These are phyloP conservation scores for Alternaria tenuissima DNA, from an alignment of 2,329 filamentous ascomycete genomes.

Conservation along the genomic window DNA sequence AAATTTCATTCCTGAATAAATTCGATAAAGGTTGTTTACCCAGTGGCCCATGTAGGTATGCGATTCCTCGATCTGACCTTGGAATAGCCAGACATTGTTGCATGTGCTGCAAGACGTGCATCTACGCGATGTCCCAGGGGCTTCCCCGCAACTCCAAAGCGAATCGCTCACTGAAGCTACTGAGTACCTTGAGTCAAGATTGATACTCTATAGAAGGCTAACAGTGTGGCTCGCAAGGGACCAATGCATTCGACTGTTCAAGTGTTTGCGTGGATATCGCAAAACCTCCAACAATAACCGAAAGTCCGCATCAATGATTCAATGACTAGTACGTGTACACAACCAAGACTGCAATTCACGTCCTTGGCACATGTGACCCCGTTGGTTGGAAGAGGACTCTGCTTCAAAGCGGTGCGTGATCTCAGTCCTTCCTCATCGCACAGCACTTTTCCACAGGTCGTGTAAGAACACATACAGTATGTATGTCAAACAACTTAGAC, in stretches of 20 bases:
- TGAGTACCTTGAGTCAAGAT: not conserved
- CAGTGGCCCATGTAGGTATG: not conserved
- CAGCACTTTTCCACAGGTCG: not conserved
- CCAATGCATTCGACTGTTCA: not conserved
- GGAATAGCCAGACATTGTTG: not conserved
- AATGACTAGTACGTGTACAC: not conserved
- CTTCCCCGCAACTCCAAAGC: not conserved
- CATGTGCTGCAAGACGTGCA: slow-evolving; percentile 1
- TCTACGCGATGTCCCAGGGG: not conserved
- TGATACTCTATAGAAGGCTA: not conserved
- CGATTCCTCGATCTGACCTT: not conserved
- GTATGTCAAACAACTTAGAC: not conserved
- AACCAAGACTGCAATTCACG: not conserved
- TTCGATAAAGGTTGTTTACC: not conserved
- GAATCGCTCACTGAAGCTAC: not conserved
- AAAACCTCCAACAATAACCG: not conserved
- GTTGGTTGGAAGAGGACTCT: not conserved
- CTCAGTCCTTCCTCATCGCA: not conserved
- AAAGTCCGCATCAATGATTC: not conserved
- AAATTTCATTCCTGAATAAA: not conserved
- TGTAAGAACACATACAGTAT: not conserved
- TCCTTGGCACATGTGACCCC: not conserved
- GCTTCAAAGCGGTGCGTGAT: not conserved
- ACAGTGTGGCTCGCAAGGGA: not conserved
- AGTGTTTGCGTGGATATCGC: not conserved